These are phyloP conservation scores for Conticribra guillardii DNA, from an alignment of 108 stramenopile species.

Conservation along the genomic window DNA sequence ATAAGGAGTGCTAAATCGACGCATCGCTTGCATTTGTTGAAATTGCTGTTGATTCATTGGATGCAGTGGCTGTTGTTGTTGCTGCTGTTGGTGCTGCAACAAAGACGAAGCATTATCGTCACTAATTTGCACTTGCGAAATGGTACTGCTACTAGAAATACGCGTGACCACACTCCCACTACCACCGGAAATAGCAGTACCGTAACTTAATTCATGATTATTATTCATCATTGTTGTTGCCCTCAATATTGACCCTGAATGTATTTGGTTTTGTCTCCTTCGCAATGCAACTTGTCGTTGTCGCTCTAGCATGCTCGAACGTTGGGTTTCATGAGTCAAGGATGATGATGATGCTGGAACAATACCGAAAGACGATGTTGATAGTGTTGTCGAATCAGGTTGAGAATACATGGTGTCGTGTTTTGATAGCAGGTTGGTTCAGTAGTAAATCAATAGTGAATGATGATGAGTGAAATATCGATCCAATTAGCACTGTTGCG, in stretches of 20 bases:
- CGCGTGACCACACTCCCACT: neutral
- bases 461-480: too few relatives aligned
- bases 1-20: neutral
- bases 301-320: conserved; percentile 20
- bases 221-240: neutral
- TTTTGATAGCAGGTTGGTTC: too few relatives aligned
- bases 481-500: too few relatives aligned
- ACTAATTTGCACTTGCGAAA: neutral
- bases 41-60: neutral
- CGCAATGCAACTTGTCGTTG: conserved; percentile 17
- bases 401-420: too few relatives aligned
- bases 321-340: neutral
- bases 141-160: neutral
- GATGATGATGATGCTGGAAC: neutral
- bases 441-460: too few relatives aligned
- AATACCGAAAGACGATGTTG: too few relatives aligned
- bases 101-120: neutral
- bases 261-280: conserved; percentile 10
- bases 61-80: neutral
- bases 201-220: neutral
- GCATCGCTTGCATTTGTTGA: neutral
- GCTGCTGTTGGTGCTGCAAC: neutral
- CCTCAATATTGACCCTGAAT: neutral
- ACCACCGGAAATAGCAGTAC: neutral
- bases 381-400: too few relatives aligned